Base-by-base conservation (phyloP, 164 flowering plant genomes). In the Dillenia suffruticosa region DNA sequence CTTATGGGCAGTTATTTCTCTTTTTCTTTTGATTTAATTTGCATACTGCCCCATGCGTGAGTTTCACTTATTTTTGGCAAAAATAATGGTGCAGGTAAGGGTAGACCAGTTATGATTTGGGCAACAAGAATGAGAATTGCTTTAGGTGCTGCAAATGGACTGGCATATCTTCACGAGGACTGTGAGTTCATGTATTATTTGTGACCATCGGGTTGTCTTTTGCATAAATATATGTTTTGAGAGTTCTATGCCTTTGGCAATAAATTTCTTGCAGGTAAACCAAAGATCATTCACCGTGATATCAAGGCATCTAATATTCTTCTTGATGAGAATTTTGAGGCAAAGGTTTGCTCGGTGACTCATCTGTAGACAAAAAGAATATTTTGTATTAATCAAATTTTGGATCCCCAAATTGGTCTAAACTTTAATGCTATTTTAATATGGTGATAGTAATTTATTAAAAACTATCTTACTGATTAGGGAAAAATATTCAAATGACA, bases 91-190 rank as follows among this genome's bases (percentile, higher is more conserved):
- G 40, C 40, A 32, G 40, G 40, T 4, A 32, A 32, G 40, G 71
- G 71, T 72, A 51, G 73, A 44, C 75, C 86, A 15, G 62, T 76
- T 12, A 75, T 82, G 81, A 61, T 62, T 54, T 82, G 83, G 83
- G 43, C 68, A 15, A 77, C 72, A 32, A 77, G 85, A 66, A 53
- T 79, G 77, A 79, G 64, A 66, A 70, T 82, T 63, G 86, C 83
- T 53, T 2, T 75, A 45, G 86, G 86, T 12, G 59, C 86, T 51
- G 86, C 86, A 1, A 79, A 61, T 61, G 86, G 86, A 72, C 63
- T 82, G 62, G 76, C 83, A 17, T 82, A 77, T 64, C 66, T 82
- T 56, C 86, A 82, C 59, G 83, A 75, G 69, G 85, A 79, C 65
- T 82, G 86, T 82, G 64, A 70, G 83, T 65, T 45, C 17, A 44